These are phyloP conservation scores for Lentinus tigrinus DNA, from an alignment of 768 basidiomycete species.

Conservation along the genomic window DNA sequence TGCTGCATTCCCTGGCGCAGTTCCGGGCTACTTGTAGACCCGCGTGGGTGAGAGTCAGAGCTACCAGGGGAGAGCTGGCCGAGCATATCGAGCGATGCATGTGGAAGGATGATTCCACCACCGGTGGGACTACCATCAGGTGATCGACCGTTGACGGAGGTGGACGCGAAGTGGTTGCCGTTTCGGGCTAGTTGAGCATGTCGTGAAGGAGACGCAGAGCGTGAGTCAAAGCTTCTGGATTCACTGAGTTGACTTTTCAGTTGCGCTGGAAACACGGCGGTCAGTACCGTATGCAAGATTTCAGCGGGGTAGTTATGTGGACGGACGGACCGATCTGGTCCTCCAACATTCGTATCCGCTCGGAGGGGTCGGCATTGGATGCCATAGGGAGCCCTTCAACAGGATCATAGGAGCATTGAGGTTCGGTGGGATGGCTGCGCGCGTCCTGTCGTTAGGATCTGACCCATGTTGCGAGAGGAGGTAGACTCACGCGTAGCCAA, in stretches of 20 bases:
- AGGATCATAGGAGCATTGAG: constrained; percentile 84
- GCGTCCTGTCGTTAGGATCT: constrained; percentile 2
- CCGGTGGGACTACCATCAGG: constrained; percentile 27
- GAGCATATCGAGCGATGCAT: constrained; percentile 26
- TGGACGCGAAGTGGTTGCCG: constrained; percentile 5
- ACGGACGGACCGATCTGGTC: constrained; percentile 62
- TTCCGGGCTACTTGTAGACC: constrained; percentile 54
- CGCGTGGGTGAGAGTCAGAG: constrained; percentile 22
- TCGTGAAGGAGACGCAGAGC: constrained; percentile 38
- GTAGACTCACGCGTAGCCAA: constrained; percentile 73
- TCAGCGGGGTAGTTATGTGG: background rate
- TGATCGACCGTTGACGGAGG: constrained; percentile 17
- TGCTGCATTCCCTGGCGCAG: constrained; percentile 34
- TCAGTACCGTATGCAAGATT: background rate
- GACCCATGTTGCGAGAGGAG: background rate
- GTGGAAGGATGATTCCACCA: constrained; percentile 26
- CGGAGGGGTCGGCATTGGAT: constrained; percentile 74
- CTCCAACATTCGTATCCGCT: constrained; percentile 76
- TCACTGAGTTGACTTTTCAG: constrained; percentile 64
- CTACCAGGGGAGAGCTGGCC: constrained; percentile 22
- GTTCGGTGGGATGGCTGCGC: constrained; percentile 77
- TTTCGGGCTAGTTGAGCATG: constrained; percentile 16
- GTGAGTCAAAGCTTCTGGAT: constrained; percentile 37
- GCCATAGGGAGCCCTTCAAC: constrained; percentile 78
- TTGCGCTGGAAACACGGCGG: constrained; percentile 41